Conservation (phyloP, 2,329 filamentous ascomycete genomes). For the Nemania serpens region DNA sequence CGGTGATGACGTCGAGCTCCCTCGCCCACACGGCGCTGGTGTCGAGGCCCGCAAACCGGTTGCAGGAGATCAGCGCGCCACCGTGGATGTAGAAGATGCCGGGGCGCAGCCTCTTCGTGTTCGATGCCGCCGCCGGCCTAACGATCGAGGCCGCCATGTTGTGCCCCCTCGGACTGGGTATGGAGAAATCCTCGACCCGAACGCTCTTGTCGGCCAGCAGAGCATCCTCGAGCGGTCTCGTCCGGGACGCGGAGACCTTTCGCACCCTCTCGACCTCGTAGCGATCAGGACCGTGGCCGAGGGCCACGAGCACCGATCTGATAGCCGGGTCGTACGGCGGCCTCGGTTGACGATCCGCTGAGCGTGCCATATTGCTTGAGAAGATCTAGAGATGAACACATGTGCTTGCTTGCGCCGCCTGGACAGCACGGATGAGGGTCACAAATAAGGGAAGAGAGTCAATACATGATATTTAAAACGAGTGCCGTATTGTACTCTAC, state of each 20-base stretch:
- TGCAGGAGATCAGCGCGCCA: slow-evolving; percentile 39
- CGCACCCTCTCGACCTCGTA: slow-evolving; percentile 40
- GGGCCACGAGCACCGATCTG: slow-evolving; percentile 31
- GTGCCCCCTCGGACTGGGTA: slow-evolving; percentile 35
- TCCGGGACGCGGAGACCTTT: slow-evolving; percentile 34
- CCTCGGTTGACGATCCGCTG: slow-evolving; percentile 36
- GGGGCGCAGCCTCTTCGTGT: slow-evolving; percentile 28
- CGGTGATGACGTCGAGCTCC: slow-evolving; percentile 39
- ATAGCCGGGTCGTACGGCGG: slow-evolving; percentile 40
- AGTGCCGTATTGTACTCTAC: too few relatives aligned
- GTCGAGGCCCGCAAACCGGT: slow-evolving; percentile 41
- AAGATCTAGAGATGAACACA: slow-evolving; percentile 11
- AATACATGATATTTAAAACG: too few relatives aligned
- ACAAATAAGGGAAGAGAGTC: too few relatives aligned
- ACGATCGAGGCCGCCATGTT: slow-evolving; percentile 35
- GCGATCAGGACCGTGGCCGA: slow-evolving; percentile 34
- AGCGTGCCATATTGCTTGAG: slow-evolving; percentile 33
- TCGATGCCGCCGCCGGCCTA: slow-evolving; percentile 33
- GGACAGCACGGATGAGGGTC: background rate
- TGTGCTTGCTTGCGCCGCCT: slow-evolving; percentile 7
- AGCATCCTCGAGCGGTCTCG: slow-evolving; percentile 35
- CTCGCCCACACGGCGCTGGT: slow-evolving; percentile 40
- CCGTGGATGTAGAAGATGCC: slow-evolving; percentile 43
- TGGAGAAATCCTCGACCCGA: slow-evolving; percentile 32
- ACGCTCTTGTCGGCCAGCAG: slow-evolving; percentile 39